Evolutionary conservation across 495 filamentous ascomycete species (phyloP), one percentile per base, ranked within the genome.

Genomic region (Durotheca rogersii): DNA sequence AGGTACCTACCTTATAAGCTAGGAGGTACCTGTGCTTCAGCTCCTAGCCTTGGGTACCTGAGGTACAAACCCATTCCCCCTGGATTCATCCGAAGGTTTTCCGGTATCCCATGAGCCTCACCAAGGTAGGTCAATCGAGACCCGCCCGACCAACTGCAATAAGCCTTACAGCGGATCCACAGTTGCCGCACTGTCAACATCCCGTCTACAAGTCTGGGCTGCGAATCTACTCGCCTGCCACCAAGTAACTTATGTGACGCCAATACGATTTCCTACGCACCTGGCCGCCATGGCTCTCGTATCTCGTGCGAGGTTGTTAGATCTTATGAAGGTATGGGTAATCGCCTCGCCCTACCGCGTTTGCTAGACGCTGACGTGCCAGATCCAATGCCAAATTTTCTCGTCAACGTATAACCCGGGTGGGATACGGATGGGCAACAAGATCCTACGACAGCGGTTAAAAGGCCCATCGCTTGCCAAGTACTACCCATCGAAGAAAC

Each of bases 381-480:
- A 96, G 92, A 80, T 81, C 56, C 89, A 89, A 83, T 94, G 87
- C 75, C 82, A 84, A 66, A 83, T 98, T 68, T 98, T 98, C 77
- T 83, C 81, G 37, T 84, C 84, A 18, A 95, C 87, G 36, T 96
- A 82, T 77, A 98, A 98, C 71, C 93, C 93, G 9, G 74, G 85
- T 19, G 70, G 83, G 50, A 66, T 85, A 45, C 86, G 93, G 55
- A 78, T 86, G 33, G 93, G 93, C 53, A 95, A 89, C 73, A 91
- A 90, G 64, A 74, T 96, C 58, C 75, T 98, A 31, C 85, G 90
- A 56, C 85, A 96, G 66, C 80, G 89, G 49, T 76, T 96, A 20
- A 80, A 78, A 54, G 93, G 93, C 6, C 87, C 89, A 16, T 60
- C 86, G 0, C 70, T 95, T 40, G 83, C 82, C 14, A 75, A 86